A percentile compares a stretch with the other conserved stretches of the same genome.
phyloP scores from a whole-genome alignment of 352 stramenopile species.

The Globisporangium alternatum region DNA sequence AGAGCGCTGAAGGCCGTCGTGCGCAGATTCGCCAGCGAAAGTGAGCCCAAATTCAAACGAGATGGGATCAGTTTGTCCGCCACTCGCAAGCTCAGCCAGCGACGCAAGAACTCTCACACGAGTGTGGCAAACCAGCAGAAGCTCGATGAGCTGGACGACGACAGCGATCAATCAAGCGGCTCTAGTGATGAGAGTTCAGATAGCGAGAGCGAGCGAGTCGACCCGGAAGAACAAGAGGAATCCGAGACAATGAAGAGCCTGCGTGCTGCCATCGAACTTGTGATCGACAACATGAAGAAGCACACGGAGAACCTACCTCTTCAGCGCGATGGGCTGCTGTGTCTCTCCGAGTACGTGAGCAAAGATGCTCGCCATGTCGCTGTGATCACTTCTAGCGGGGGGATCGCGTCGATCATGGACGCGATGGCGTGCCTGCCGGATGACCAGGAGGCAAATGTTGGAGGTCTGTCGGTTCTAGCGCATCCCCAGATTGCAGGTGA shows the following conservation, averaged over 20 bases:
- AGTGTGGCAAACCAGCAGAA: neutral
- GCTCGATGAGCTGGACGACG: neutral
- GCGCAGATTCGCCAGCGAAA: slow-evolving; percentile 20
- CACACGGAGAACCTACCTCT: slow-evolving; percentile 32
- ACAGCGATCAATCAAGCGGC: neutral
- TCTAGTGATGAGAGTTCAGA: neutral
- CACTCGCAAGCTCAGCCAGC: neutral
- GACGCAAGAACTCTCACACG: neutral
- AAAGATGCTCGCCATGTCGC: slow-evolving; percentile 27
- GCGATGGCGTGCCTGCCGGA: slow-evolving; percentile 49
- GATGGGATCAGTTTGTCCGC: neutral
- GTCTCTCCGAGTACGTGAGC: slow-evolving; percentile 34
- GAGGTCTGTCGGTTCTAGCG: slow-evolving; percentile 46
- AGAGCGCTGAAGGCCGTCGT: slow-evolving; percentile 44
- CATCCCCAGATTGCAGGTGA: slow-evolving; percentile 49
- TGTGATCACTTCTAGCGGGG: slow-evolving; percentile 38
- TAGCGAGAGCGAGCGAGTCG: neutral
- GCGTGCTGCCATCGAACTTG: slow-evolving; percentile 25
- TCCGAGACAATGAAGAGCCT: slow-evolving; percentile 8
- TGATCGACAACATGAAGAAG: slow-evolving; percentile 45
- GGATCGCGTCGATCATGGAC: slow-evolving; percentile 41
- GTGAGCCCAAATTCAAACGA: neutral
- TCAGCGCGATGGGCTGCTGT: slow-evolving; percentile 49
- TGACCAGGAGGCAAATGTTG: slow-evolving; percentile 45
- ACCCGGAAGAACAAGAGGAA: neutral